These are phyloP conservation scores for Penicillium fuscoglaucum DNA, from an alignment of 2,329 filamentous ascomycete species.

Conservation along the genomic window DNA sequence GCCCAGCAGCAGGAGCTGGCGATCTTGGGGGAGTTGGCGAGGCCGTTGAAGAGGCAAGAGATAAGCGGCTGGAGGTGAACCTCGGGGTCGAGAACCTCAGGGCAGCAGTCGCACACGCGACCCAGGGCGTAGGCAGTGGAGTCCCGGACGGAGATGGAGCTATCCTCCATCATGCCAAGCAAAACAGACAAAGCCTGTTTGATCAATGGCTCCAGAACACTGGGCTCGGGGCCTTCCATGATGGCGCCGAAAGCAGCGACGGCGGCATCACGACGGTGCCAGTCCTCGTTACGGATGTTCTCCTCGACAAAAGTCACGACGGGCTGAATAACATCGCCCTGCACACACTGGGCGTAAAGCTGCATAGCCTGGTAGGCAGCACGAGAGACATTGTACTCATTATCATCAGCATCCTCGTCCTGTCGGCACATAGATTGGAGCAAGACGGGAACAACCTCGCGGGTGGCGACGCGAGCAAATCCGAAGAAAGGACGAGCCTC, in stretches of 20 bases:
- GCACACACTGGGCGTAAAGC: constrained; percentile 90
- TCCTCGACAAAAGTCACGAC: constrained; percentile 90
- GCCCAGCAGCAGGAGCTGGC: constrained; percentile 98
- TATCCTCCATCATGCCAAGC: constrained; percentile 89
- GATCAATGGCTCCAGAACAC: constrained; percentile 86
- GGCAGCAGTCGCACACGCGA: constrained; percentile 91
- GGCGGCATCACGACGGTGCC: constrained; percentile 91
- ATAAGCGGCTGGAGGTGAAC: constrained; percentile 83
- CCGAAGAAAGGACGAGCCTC: constrained; percentile 93
- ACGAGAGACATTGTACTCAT: constrained; percentile 95
- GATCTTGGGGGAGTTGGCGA: constrained; percentile 93
- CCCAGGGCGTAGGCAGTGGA: constrained; percentile 95
- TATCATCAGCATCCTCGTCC: constrained; percentile 93
- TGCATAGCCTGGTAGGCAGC: constrained; percentile 96
- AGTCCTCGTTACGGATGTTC: constrained; percentile 87
- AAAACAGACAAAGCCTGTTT: constrained; percentile 92
- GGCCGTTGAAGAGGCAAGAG: constrained; percentile 81
- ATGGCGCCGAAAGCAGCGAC: constrained; percentile 97
- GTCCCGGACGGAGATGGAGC: constrained; percentile 85
- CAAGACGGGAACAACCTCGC: constrained; percentile 91
- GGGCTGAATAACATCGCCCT: constrained; percentile 76
- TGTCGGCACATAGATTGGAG: constrained; percentile 89
- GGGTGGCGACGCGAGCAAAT: constrained; percentile 88
- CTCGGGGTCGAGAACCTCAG: constrained; percentile 83
- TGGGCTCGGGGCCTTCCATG: constrained; percentile 96